Evolutionary conservation across 805 yeast genomes (phyloP), one percentile per base, ranked within the genome.

Genomic region (Lipomyces yamanashiensis): DNA sequence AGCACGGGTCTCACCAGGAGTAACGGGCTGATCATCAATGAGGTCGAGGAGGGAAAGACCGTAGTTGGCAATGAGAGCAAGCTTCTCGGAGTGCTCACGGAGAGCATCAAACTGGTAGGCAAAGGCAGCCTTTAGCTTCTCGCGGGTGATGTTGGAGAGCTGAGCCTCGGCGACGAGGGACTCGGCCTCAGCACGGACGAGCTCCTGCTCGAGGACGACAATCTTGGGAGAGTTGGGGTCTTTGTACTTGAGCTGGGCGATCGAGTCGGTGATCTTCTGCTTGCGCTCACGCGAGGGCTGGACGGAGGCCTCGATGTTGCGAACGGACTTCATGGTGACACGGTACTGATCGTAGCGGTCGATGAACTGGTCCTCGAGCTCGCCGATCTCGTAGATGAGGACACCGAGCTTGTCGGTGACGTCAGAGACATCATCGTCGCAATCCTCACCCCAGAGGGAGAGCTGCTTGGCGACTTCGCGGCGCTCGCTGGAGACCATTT

Each of bases 141-240:
- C 98, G 80, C 99, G 90, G 73, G 98, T 93, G 80, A 95, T 93
- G 83, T 93, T 93, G 68, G 97, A 90, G 77, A 93, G 86, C 83
- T 93, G 99, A 64, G 98, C 98, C 83, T 93, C 99, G 65, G 99
- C 99, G 74, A 93, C 99, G 73, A 93, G 86, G 57, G 97, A 91
- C 82, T 95, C 98, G 71, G 98, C 98, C 84, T 93, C 99, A 58
- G 98, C 98, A 80, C 99, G 88, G 71, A 95, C 98, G 77, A 95
- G 85, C 81, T 95, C 98, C 82, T 95, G 98, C 84, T 93, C 99
- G 78, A 93, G 86, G 60, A 92, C 93, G 70, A 90, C 87, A 71
- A 93, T 89, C 84, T 93, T 93, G 78, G 97, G 96, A 60, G 97
- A 91, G 81, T 89, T 91, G 69, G 99, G 98, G 79, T 93, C 98